These are phyloP conservation scores for Clitoria ternatea DNA, from an alignment of 306 rosid species.

Conservation along the genomic window DNA sequence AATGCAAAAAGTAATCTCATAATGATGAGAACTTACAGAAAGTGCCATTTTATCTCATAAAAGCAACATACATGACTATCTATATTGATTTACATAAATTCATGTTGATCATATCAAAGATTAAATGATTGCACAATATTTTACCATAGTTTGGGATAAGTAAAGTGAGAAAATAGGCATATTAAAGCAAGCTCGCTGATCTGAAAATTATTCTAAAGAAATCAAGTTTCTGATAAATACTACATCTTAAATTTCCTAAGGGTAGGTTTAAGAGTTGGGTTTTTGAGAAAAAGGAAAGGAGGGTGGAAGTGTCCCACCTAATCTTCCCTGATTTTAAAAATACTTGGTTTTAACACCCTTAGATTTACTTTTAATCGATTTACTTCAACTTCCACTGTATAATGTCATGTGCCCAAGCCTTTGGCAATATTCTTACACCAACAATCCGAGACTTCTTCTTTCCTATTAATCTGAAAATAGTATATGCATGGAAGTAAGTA, in stretches of 20 bases:
- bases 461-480: too few relatives aligned
- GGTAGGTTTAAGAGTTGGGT: background rate
- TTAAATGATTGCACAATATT: background rate
- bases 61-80: background rate
- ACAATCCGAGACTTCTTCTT: too few relatives aligned
- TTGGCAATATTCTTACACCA: too few relatives aligned
- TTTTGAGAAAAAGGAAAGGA: background rate
- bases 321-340: too few relatives aligned
- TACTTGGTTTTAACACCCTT: too few relatives aligned
- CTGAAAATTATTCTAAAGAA: background rate
- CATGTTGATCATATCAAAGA: background rate
- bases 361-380: too few relatives aligned
- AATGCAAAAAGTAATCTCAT: background rate
- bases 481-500: too few relatives aligned
- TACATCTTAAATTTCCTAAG: background rate
- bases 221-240: background rate
- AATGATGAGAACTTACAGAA: background rate
- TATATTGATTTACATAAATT: background rate
- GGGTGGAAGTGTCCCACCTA: too few relatives aligned
- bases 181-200: background rate
- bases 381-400: too few relatives aligned
- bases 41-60: background rate
- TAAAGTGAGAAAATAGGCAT: background rate
- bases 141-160: slow-evolving; percentile 3
- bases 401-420: too few relatives aligned